Base-by-base conservation (phyloP, 176 grass and related monocot species). In the Avena atlantica region DNA sequence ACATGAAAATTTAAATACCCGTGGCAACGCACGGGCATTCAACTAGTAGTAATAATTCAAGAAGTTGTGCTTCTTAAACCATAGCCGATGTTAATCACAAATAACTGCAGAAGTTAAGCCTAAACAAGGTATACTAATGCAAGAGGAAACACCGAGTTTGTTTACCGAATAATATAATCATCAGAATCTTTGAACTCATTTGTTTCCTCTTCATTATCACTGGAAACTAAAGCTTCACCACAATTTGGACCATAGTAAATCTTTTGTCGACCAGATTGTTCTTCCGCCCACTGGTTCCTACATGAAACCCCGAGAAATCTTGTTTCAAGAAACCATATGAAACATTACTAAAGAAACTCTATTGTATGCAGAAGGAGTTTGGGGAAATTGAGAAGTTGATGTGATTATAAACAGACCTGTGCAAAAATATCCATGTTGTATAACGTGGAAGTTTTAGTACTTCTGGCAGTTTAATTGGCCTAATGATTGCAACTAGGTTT, bases 271-370 rank as follows among this genome's bases (percentile, higher is more conserved):
- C 92, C 92, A 68, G 94, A 99, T 88, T 99, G 97, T 51, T 99
- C 97, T 59, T 96, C 94, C 23, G 89, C 82, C 97, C 87, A 90
- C 70, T 96, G 94, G 65, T 98, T 98, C 87, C 95, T 98, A 86
- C 57, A 86, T 29, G 44, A 74, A 84, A 85, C 73, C 58, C 8
- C 29, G 1, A 57, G n/a, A 57, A 20, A 40, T 31, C 74, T 53
- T 23, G 10, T 86, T 3, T 86, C 67, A 82, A n/a, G 12, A 37
- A 82, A 76, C 49, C 23, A 12, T 48, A 68, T 16, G 49, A 75
- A 51, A 68, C 31, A 12, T 12, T 79, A 79, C 51, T 80, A 64
- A 63, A 15, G 12, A n/a, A 84, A 49, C 21, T 6, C 25, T 64
- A 4, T 11, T 6, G 45, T 76, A 85, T 11, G 44, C 14, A 62